phyloP scores from a whole-genome alignment of 164 flowering plant species.

The Annona squamosa region DNA sequence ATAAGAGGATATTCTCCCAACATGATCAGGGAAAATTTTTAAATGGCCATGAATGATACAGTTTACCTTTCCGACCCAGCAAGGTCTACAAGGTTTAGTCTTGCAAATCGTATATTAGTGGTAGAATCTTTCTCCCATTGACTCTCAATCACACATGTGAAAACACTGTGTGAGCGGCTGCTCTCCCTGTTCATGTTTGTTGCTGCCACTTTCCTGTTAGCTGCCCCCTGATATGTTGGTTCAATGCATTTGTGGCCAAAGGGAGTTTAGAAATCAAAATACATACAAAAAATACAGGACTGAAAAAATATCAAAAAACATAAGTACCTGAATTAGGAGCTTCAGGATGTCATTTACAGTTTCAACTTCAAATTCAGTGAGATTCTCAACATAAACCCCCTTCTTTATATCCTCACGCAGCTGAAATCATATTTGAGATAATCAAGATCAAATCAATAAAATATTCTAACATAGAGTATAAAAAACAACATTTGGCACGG shows the following conservation, averaged over 20 bases:
- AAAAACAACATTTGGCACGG: background rate
- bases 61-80: constrained; percentile 97
- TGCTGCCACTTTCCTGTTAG: constrained; percentile 93
- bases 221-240: constrained; percentile 57
- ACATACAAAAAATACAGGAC: background rate
- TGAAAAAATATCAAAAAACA: background rate
- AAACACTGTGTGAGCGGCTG: constrained; percentile 98
- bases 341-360: constrained; percentile 73
- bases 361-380: constrained; percentile 83
- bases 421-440: constrained; percentile 27
- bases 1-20: background rate
- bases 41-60: background rate
- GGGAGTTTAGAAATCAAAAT: background rate
- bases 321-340: constrained; percentile 66
- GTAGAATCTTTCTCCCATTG: constrained; percentile 89
- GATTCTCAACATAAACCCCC: constrained; percentile 96
- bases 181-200: constrained; percentile 99
- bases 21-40: constrained; percentile 1
- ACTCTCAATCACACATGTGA: constrained; percentile 95
- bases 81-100: constrained; percentile 95
- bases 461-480: background rate
- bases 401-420: constrained; percentile 81
- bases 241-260: constrained; percentile 2
- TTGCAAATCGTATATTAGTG: constrained; percentile 75
- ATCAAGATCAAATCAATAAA: background rate